Percentiles rank a stretch among this genome's conserved stretches.
phyloP scores from a whole-genome alignment of 148 eudicot genomes.

The Rhododendron simsii region DNA sequence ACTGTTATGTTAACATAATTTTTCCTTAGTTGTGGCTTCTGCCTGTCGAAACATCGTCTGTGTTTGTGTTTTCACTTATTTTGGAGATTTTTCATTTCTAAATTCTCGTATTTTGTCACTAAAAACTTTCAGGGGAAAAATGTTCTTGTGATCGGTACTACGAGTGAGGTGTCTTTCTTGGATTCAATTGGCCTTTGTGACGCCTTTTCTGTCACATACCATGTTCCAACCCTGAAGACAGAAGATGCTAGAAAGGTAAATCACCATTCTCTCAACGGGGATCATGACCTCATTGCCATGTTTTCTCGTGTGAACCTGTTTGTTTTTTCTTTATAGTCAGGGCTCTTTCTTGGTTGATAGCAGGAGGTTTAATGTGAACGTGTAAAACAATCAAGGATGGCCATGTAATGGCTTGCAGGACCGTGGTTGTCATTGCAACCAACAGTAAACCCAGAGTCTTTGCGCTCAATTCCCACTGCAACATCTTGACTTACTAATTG shows the following conservation, averaged over 20 bases:
- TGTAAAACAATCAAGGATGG: not conserved
- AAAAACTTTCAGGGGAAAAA: slow-evolving; percentile 65
- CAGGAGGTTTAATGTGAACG: not conserved
- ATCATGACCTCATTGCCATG: not conserved
- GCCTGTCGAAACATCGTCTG: not conserved
- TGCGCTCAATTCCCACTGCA: not conserved
- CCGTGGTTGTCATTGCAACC: not conserved
- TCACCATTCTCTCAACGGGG: not conserved
- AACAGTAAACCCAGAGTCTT: not conserved
- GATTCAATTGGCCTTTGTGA: slow-evolving; percentile 83
- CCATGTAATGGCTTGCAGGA: not conserved
- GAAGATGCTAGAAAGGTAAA: slow-evolving; percentile 89
- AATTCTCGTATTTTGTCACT: not conserved
- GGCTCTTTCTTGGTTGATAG: not conserved
- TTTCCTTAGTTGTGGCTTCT: not conserved
- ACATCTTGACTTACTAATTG: not conserved
- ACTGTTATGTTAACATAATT: not conserved
- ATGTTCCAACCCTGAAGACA: slow-evolving; percentile 73
- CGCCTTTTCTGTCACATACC: slow-evolving; percentile 80
- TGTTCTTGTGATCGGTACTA: slow-evolving; percentile 86
- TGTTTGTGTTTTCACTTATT: not conserved
- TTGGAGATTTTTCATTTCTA: not conserved
- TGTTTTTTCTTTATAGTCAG: not conserved
- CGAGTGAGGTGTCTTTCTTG: slow-evolving; percentile 84
- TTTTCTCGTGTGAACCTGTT: not conserved